Base-by-base conservation (phyloP, 352 stramenopile species). In the Thalassiosira sp. region DNA sequence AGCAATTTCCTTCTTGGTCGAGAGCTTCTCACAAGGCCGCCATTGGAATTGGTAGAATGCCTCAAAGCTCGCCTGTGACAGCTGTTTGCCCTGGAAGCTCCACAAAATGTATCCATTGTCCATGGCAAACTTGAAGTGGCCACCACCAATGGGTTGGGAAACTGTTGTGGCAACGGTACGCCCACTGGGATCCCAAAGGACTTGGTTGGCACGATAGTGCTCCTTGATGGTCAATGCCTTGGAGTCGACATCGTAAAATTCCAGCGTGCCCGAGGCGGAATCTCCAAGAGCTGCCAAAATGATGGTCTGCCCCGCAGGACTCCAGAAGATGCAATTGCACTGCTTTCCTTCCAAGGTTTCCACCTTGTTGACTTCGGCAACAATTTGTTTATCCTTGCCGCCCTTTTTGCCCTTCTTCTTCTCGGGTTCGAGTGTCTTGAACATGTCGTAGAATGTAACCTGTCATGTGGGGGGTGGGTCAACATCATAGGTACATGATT, bases 41-140 rank as follows among this genome's bases (percentile, higher is more conserved):
- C 93, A 97, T 69, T 87, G 46, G 51, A 97, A 94, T 83, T 96
- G 90, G 61, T 99, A 99, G 82, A 99, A 98, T 46, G 95, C 91
- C 69, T 99, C 95, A 80, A 98, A 98, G 69, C 96, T 97, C 78
- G 97, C 90, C 75, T 98, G 94, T 40, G 92, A 85, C 0, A 98
- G 84, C 70, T 97, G 90, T 77, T 96, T 97, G 20, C 97, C 97
- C 88, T 99, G 97, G 92, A 99, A 99, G 40, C 93, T 97, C 95
- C 95, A 98, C 18, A 98, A 80, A 65, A 95, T 98, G 89, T 97
- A 99, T 22, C 97, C 97, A 73, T 99, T 99, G 91, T 99, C 97
- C 94, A 99, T 98, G 59, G 96, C 94, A 86, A 97, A 97, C 87
- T 98, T 98, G 89, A 97, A 98, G 86, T 93, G 85, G 25, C 89